Percentiles rank a stretch among this genome's conserved stretches.
These are phyloP conservation scores for Pseudotsuga menziesii DNA, from an alignment of 75 land plant genomes.

Conservation along the genomic window DNA sequence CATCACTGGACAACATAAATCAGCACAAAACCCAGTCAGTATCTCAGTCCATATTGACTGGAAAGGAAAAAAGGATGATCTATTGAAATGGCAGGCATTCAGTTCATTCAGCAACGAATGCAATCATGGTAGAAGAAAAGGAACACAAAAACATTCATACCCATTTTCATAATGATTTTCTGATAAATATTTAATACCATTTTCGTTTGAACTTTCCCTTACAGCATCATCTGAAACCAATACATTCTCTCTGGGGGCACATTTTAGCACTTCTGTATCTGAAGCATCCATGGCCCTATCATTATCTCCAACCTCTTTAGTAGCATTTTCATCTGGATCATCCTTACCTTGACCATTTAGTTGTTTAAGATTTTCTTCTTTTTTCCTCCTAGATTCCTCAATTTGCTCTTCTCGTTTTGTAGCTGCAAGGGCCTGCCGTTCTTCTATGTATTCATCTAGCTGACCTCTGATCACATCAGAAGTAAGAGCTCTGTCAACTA, in stretches of 20 bases:
- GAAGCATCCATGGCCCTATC: not conserved
- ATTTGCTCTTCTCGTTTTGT: slow-evolving; percentile 60
- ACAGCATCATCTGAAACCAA: not conserved
- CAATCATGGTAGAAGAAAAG: no score
- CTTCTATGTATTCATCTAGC: slow-evolving; percentile 69
- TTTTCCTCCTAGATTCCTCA: slow-evolving; percentile 59
- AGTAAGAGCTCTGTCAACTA: slow-evolving; percentile 53
- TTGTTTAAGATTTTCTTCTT: slow-evolving; percentile 47
- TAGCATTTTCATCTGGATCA: not conserved
- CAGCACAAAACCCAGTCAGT: no score
- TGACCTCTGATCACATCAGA: slow-evolving; percentile 56
- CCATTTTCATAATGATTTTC: slow-evolving; percentile 9
- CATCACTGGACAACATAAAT: no score
- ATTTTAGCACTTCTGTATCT: not conserved
- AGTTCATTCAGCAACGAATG: no score
- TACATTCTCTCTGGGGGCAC: not conserved
- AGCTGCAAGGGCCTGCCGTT: slow-evolving; percentile 54
- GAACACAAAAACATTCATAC: no score
- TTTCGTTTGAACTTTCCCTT: not conserved
- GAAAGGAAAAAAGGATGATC: no score
- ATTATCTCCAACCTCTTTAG: not conserved
- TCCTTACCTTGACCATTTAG: slow-evolving; percentile 11
- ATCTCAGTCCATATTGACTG: no score
- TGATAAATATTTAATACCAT: not conserved
- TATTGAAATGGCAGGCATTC: no score